These are phyloP conservation scores for Magnaporthales sp. DNA, from an alignment of 2,329 filamentous ascomycete species.

Conservation along the genomic window DNA sequence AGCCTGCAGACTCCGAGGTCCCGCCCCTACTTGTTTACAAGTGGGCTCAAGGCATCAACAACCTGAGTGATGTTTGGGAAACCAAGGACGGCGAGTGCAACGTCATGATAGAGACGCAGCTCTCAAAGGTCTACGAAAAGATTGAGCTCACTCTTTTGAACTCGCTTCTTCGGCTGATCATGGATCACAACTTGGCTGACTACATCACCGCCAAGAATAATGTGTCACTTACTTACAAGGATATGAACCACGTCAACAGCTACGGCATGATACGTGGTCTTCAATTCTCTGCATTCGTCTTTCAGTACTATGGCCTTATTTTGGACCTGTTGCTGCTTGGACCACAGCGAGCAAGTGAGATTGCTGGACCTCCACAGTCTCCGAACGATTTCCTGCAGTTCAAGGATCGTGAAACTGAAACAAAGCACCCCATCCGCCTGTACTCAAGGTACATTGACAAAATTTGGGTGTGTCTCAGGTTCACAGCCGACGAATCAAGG, in stretches of 20 bases:
- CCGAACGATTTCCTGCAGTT: constrained; percentile 98
- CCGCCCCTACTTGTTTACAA: constrained; percentile 93
- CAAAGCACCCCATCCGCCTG: constrained; percentile 88
- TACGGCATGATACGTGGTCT: constrained; percentile 97
- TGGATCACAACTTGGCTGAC: constrained; percentile 98
- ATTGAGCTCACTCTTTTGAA: constrained; percentile 95
- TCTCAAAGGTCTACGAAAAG: constrained; percentile 99
- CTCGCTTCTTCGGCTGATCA: constrained; percentile 84
- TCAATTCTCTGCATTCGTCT: constrained; percentile 97
- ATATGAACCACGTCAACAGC: constrained; percentile 99
- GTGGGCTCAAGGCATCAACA: constrained; percentile 99
- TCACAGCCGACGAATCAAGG: constrained; percentile 85
- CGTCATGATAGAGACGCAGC: constrained; percentile 94
- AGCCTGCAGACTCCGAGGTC: constrained; percentile 96
- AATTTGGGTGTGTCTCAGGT: constrained; percentile 96
- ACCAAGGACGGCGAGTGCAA: constrained; percentile 92
- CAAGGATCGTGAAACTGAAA: constrained; percentile 85
- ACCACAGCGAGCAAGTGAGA: constrained; percentile 92
- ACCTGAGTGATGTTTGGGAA: constrained; percentile 91
- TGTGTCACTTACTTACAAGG: constrained; percentile 97
- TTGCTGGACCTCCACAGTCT: constrained; percentile 85
- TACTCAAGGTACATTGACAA: constrained; percentile 97
- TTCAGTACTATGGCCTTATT: constrained; percentile 96
- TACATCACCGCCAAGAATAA: constrained; percentile 99
- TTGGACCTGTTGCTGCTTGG: constrained; percentile 88